Conservation (phyloP, 2,329 filamentous ascomycete species). For the Xylaria sp. region DNA sequence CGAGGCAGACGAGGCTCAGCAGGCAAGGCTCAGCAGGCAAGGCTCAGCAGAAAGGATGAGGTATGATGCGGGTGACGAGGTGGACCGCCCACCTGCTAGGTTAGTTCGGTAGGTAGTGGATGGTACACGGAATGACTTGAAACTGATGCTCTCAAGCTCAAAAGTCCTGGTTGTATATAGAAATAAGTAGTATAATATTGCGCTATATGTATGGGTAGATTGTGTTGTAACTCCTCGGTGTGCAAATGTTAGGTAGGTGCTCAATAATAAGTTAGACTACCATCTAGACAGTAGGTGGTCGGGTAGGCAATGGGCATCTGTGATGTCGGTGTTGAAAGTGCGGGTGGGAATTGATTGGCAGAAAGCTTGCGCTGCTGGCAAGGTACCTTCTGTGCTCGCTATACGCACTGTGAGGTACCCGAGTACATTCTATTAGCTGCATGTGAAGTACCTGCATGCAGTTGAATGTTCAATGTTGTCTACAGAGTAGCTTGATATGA, state of each 20-base stretch:
- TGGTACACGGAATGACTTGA: no score
- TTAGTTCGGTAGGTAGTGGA: no score
- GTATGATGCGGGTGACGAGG: neutral
- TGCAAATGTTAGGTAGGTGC: no score
- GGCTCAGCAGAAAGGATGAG: neutral
- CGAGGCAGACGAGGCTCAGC: slow-evolving; percentile 1
- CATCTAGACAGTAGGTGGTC: no score
- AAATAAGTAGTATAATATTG: no score
- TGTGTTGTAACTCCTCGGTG: no score
- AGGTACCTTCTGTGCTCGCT: neutral
- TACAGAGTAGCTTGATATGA: neutral
- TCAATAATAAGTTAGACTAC: no score
- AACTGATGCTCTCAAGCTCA: no score
- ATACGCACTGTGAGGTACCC: slow-evolving; percentile 8
- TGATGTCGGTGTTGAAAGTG: neutral
- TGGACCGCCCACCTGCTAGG: no score
- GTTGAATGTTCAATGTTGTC: neutral
- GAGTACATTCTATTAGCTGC: slow-evolving; percentile 4
- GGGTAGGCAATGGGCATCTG: no score
- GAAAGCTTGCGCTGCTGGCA: neutral
- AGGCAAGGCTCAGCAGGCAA: neutral
- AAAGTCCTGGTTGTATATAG: no score
- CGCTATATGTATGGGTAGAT: no score
- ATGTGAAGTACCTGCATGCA: slow-evolving; percentile 1
- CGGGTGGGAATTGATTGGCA: slow-evolving; percentile 1